These are phyloP conservation scores for Leccinum longicurvipes DNA, from an alignment of 768 basidiomycete species.

Conservation along the genomic window DNA sequence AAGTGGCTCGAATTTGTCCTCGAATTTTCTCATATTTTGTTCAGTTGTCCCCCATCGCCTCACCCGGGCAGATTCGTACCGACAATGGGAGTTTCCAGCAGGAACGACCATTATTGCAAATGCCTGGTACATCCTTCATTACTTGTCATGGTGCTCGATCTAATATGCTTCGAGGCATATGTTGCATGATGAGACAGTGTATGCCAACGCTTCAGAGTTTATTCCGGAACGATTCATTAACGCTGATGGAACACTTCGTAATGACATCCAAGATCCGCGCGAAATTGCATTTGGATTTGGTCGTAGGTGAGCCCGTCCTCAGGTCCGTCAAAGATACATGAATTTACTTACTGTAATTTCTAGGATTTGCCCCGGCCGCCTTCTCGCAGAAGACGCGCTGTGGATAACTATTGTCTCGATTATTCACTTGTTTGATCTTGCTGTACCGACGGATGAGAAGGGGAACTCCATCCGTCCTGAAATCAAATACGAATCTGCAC, in stretches of 20 bases:
- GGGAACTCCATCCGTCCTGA: neutral
- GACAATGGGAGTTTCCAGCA: neutral
- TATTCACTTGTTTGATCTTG: neutral
- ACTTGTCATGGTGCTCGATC: neutral
- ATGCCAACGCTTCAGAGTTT: constrained; percentile 2
- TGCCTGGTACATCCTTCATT: neutral
- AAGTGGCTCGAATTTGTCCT: neutral
- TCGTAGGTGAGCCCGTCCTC: neutral
- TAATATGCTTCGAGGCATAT: constrained; percentile 2
- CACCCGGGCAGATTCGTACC: neutral
- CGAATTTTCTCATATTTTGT: neutral
- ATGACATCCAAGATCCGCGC: constrained; percentile 1
- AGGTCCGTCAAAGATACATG: neutral
- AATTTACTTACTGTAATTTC: neutral
- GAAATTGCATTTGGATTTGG: constrained; percentile 8
- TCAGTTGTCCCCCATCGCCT: constrained; percentile 2
- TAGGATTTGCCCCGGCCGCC: constrained; percentile 3
- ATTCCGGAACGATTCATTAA: neutral
- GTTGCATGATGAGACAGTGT: constrained; percentile 1
- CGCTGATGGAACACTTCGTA: neutral
- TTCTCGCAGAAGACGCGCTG: constrained; percentile 3
- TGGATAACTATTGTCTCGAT: constrained; percentile 2
- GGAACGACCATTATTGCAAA: constrained; percentile 3
- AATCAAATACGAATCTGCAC: neutral
- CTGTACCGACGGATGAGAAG: neutral